Conservation (phyloP, 495 filamentous ascomycete genomes). For the Hapsidospora chrysogenum region DNA sequence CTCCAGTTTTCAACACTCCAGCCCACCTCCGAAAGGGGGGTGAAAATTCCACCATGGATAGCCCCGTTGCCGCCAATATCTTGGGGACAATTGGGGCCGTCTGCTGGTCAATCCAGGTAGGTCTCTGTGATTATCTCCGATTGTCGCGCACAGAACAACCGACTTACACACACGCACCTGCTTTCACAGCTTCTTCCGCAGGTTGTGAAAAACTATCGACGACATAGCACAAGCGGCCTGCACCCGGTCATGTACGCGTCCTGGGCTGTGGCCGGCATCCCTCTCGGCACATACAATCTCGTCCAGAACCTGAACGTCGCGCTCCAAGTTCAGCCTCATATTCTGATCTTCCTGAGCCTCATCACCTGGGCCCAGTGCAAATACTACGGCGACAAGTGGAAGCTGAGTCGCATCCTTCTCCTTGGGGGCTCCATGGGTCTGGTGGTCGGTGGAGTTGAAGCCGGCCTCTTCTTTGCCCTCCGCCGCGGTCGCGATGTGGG, state of each 20-base stretch:
- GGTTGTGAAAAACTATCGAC: constrained; percentile 44
- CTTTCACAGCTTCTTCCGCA: constrained; percentile 51
- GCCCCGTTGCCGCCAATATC: constrained; percentile 35
- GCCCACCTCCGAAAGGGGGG: too few relatives aligned
- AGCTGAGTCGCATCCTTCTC: neutral
- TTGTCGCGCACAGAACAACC: neutral
- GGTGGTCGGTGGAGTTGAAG: constrained; percentile 2
- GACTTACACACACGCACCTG: neutral
- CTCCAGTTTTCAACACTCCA: too few relatives aligned
- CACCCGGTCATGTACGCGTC: constrained; percentile 50
- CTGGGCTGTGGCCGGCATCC: constrained; percentile 47
- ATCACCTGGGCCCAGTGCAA: constrained; percentile 48
- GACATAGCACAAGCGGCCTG: constrained; percentile 40
- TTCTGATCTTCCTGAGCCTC: constrained; percentile 42
- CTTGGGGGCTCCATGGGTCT: neutral
- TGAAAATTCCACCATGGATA: constrained; percentile 31
- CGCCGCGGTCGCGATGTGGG: constrained; percentile 5
- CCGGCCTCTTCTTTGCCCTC: constrained; percentile 3
- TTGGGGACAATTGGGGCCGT: constrained; percentile 37
- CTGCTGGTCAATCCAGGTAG: constrained; percentile 7
- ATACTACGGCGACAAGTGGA: constrained; percentile 28
- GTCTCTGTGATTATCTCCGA: constrained; percentile 6
- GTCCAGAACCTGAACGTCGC: constrained; percentile 43
- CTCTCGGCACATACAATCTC: constrained; percentile 51
- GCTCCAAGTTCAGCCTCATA: constrained; percentile 42